Evolutionary conservation across 1,284 basidiomycete genomes (phyloP), one percentile per base, ranked within the genome.

Genomic region (Trichosporon faecale): DNA sequence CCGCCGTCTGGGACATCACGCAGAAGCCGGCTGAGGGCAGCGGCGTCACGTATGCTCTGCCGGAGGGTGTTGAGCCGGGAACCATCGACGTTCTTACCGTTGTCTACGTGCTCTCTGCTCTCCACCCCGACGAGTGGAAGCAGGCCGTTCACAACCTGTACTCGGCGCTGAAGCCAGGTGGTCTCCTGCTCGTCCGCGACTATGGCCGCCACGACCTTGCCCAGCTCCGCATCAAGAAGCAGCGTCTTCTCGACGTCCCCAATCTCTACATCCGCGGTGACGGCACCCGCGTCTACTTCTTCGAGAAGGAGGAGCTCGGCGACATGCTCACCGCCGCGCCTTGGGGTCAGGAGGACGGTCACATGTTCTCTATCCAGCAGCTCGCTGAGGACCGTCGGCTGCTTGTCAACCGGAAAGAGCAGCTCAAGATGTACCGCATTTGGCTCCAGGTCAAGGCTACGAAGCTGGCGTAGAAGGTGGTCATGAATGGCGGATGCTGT

Each of bases 201-300:
- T 99, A 99, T 78, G 97, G 95, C 0, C 88, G 97, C 29, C 89
- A 98, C 80, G 97, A 99, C 80, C 88, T 94, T 66, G 92, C 95
- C 0, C 96, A 99, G 83, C 85, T 99, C 27, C 87, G 97, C 4
- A 98, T 99, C 86, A 96, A 94, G 82, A 88, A 88, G 21, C 89
- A 91, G 1, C 87, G 97, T 33, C 86, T 99, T 73, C 87, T 99
- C 16, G 95, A 94, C 79, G 93, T 94, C 72, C 94, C 96, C 66
- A 95, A 96, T 80, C 92, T 96, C 74, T 98, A 98, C 78, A 91
- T 95, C 65, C 88, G 96, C 64, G 96, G 96, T 0, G 96, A 99
- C 83, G 96, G 95, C 74, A 99, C 96, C 0, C 86, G 97, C 40
- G 95, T 98, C 0, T 98, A 97, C 82, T 98, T 97, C 81, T 98